Evolutionary conservation across 2,329 filamentous ascomycete species (phyloP), one percentile per base, ranked within the genome.

Genomic region (Diaporthe eres): DNA sequence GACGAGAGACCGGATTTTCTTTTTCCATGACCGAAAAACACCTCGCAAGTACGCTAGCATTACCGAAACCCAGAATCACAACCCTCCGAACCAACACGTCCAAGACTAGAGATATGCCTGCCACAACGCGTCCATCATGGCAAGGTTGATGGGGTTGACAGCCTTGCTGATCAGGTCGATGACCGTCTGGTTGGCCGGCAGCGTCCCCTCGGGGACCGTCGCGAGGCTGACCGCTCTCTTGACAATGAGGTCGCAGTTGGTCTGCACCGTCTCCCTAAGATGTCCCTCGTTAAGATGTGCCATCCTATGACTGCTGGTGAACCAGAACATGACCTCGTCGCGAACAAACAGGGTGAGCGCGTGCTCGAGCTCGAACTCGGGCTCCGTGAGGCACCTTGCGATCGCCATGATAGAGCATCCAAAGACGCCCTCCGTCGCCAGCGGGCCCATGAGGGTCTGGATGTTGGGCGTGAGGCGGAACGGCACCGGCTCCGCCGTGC

Each of bases 321-420:
- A 96, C 97, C 97, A 99, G 86, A 96, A 97, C 79, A 96, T 96
- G 90, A 99, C 97, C 85, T 99, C 97, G 81, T 99, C 97, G 9
- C 97, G 92, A 77, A 99, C 97, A 84, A 98, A 98, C 76, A 99
- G 91, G 74, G 93, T 95, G 68, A 99, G 90, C 76, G 97, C 95
- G 84, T 98, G 96, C 83, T 98, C 97, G n/a, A 99, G 90, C 84
- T 98, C 96, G 81, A 92, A 90, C 82, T 94, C 92, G 37, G 96
- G 95, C 82, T 98, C 96, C 17, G 96, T 97, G 77, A 99, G 89
- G 85, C 95, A 98, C 63, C 97, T 92, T 9, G 96, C 96, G 81
- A 99, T 98, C 1, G 96, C 95, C 96, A 99, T 98, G 80, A 99
- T 90, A 1, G 95, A 93, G 80, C 94, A 95, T n/a, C 94, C 94